phyloP scores from a whole-genome alignment of 1,139 yeast species.

The Candida tropicalis region DNA sequence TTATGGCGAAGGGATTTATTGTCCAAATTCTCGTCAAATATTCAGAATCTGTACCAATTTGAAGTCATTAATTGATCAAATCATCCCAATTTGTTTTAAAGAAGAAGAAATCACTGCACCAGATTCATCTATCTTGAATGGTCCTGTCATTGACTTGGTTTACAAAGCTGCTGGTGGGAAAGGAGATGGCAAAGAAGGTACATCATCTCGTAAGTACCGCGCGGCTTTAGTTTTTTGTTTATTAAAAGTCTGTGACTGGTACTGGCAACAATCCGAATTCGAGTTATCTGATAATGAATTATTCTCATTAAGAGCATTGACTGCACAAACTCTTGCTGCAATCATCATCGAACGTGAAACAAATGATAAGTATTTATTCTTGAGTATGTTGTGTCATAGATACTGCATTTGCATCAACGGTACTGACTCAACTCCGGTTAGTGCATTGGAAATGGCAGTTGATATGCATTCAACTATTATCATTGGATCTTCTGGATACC shows the following conservation, averaged over 20 bases:
- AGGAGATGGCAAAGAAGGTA: slow-evolving; percentile 58
- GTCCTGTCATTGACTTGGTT: slow-evolving; percentile 59
- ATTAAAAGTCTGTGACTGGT: slow-evolving; percentile 80
- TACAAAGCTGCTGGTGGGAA: slow-evolving; percentile 82
- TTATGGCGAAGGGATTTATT: slow-evolving; percentile 18
- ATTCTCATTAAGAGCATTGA: slow-evolving; percentile 59
- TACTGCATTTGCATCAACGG: slow-evolving; percentile 68
- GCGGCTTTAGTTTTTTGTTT: slow-evolving; percentile 71
- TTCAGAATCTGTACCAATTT: slow-evolving; percentile 74
- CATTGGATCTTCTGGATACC: slow-evolving; percentile 80
- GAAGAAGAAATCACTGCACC: slow-evolving; percentile 53
- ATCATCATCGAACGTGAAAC: slow-evolving; percentile 61
- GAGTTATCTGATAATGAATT: slow-evolving; percentile 73
- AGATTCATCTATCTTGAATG: slow-evolving; percentile 64
- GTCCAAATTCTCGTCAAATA: slow-evolving; percentile 70
- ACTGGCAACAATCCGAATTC: slow-evolving; percentile 56
- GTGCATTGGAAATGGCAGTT: slow-evolving; percentile 82
- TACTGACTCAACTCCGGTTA: slow-evolving; percentile 60
- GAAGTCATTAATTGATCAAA: slow-evolving; percentile 69
- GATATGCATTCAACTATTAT: slow-evolving; percentile 81
- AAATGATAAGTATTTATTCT: slow-evolving; percentile 67
- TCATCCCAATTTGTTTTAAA: slow-evolving; percentile 66
- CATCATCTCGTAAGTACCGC: slow-evolving; percentile 64
- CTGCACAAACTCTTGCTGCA: slow-evolving; percentile 76
- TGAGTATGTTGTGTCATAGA: slow-evolving; percentile 77